Conservation (phyloP, 148 eudicot species). For the Diospyros lotus region DNA sequence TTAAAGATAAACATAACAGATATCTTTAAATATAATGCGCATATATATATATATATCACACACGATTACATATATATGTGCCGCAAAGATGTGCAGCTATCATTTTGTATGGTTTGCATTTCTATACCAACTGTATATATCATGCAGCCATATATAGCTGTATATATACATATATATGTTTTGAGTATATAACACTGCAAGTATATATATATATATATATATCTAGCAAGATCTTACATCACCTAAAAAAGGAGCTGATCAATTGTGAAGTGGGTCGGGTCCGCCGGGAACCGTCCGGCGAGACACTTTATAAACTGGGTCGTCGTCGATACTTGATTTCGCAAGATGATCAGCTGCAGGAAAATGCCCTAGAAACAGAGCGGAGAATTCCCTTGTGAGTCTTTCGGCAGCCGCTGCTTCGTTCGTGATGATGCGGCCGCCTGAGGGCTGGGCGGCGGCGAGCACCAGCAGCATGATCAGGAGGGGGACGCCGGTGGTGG, state of each 20-base stretch:
- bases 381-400: constrained; percentile 13
- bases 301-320: constrained; percentile 28
- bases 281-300: constrained; percentile 51
- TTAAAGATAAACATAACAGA: too few relatives aligned
- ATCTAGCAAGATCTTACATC: too few relatives aligned
- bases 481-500: constrained; percentile 10
- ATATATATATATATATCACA: too few relatives aligned
- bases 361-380: constrained; percentile 8
- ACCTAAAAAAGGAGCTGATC: neutral
- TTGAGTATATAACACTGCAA: too few relatives aligned
- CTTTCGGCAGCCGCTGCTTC: neutral
- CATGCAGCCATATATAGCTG: too few relatives aligned
- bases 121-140: too few relatives aligned
- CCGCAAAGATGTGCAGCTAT: too few relatives aligned
- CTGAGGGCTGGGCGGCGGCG: constrained; percentile 26
- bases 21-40: too few relatives aligned
- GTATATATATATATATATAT: too few relatives aligned
- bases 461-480: constrained; percentile 29
- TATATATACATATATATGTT: too few relatives aligned
- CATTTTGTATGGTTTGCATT: too few relatives aligned
- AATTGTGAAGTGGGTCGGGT: constrained; percentile 83
- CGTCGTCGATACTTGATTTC: constrained; percentile 15
- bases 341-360: constrained; percentile 2
- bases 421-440: constrained; percentile 20
- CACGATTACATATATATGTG: too few relatives aligned